A percentile compares a stretch with the other conserved stretches of the same genome.
Conservation (phyloP, 2,329 filamentous ascomycete genomes). For the Microsporum ferrugineum region DNA sequence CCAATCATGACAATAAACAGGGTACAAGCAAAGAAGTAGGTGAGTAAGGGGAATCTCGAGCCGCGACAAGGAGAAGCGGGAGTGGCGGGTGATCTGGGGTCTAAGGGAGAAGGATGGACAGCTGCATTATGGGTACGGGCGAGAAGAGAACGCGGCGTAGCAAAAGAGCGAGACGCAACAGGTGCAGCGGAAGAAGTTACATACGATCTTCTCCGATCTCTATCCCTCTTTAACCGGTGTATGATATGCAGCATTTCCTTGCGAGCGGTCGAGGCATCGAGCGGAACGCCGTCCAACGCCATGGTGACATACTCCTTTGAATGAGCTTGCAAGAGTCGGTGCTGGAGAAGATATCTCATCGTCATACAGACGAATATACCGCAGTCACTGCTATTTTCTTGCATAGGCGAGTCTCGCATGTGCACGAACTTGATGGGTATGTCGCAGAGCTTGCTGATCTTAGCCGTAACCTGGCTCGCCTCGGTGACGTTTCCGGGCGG, state of each 20-base stretch:
- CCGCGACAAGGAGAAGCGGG: not conserved
- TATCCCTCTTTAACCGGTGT: conserved; percentile 64
- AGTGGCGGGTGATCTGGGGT: conserved; percentile 1
- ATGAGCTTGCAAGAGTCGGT: conserved; percentile 66
- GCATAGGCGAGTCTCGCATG: conserved; percentile 74
- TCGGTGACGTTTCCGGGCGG: conserved; percentile 63
- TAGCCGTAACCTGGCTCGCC: conserved; percentile 56
- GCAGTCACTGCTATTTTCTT: conserved; percentile 87
- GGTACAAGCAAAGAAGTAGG: not conserved
- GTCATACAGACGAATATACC: conserved; percentile 91
- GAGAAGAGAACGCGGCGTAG: not conserved
- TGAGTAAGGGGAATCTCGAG: not conserved
- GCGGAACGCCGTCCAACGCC: conserved; percentile 75
- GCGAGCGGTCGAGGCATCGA: conserved; percentile 67
- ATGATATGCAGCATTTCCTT: conserved; percentile 90
- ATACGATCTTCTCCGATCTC: conserved; percentile 70
- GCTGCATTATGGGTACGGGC: not conserved
- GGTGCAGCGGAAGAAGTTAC: conserved; percentile 28
- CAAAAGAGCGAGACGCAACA: conserved; percentile 5
- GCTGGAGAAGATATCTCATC: conserved; percentile 87
- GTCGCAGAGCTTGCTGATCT: conserved; percentile 58
- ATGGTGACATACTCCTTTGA: conserved; percentile 81
- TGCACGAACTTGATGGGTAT: conserved; percentile 60
- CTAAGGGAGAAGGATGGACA: not conserved
- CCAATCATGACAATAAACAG: not conserved